phyloP scores from a whole-genome alignment of 2,329 filamentous ascomycete species.

The Cercospora canescens region DNA sequence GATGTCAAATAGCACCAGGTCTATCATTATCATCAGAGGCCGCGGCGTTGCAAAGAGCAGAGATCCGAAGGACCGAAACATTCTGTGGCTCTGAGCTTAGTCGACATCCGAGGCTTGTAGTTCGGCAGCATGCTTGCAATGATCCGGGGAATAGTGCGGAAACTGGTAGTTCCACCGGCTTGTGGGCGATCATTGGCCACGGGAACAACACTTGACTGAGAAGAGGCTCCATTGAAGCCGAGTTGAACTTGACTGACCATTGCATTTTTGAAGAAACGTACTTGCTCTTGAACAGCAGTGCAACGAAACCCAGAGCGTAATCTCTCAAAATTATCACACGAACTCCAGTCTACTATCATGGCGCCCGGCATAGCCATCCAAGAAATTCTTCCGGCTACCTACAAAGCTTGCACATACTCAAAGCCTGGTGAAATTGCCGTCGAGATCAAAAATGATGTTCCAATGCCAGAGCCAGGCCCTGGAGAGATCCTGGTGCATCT shows the following conservation, averaged over 20 bases:
- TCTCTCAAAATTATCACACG: background rate
- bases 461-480: background rate
- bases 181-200: background rate
- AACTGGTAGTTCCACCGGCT: background rate
- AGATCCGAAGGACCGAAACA: background rate
- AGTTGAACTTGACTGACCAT: no score
- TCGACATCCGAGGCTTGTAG: background rate
- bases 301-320: no score
- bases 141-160: background rate
- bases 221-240: no score
- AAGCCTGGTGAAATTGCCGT: background rate
- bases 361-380: background rate
- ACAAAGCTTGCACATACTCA: background rate
- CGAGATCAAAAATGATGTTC: background rate
- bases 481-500: background rate
- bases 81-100: background rate
- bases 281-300: no score
- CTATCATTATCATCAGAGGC: no score
- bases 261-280: no score
- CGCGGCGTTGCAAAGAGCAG: no score
- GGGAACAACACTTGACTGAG: background rate
- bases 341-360: background rate
- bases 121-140: background rate
- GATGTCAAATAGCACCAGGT: no score
- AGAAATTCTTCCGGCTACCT: background rate